phyloP scores from a whole-genome alignment of 1,284 basidiomycete species.

The Ustilago shanxiensis region DNA sequence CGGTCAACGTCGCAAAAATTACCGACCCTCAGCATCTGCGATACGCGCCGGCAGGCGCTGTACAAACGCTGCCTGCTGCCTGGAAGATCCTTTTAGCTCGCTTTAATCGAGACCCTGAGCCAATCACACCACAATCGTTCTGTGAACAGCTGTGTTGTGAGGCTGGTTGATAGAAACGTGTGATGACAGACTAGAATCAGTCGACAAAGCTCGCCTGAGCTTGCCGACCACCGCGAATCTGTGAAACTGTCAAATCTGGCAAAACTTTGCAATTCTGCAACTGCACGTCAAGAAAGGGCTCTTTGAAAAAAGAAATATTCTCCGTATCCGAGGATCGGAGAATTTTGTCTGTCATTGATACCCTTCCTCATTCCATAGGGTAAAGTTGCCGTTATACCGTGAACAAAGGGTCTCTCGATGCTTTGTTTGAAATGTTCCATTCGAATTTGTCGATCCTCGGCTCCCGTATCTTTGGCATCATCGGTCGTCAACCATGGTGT shows the following conservation, averaged over 20 bases:
- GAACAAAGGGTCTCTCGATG: constrained; percentile 5
- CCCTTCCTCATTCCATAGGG: not conserved
- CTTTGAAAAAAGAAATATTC: constrained; percentile 10
- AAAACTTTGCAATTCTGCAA: not conserved
- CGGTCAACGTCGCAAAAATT: not conserved
- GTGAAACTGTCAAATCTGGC: not conserved
- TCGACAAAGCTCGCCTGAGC: not conserved
- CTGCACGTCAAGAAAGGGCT: not conserved
- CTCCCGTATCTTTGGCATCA: not conserved
- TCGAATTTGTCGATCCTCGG: constrained; percentile 5
- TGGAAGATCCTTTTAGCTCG: too few species aligned
- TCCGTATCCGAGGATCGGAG: constrained; percentile 30
- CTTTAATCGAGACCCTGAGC: too few species aligned
- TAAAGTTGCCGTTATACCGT: not conserved
- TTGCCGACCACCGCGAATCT: not conserved
- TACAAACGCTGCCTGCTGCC: too few species aligned
- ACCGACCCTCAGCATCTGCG: not conserved
- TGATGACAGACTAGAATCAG: not conserved
- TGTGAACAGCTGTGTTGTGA: too few species aligned
- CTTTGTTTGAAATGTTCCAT: not conserved
- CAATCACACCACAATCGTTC: too few species aligned
- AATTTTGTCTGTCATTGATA: constrained; percentile 1
- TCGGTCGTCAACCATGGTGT: not conserved
- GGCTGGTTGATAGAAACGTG: too few species aligned
- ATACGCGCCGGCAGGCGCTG: not conserved